phyloP scores from a whole-genome alignment of 2,329 filamentous ascomycete genomes.

The Botryotinia calthae region DNA sequence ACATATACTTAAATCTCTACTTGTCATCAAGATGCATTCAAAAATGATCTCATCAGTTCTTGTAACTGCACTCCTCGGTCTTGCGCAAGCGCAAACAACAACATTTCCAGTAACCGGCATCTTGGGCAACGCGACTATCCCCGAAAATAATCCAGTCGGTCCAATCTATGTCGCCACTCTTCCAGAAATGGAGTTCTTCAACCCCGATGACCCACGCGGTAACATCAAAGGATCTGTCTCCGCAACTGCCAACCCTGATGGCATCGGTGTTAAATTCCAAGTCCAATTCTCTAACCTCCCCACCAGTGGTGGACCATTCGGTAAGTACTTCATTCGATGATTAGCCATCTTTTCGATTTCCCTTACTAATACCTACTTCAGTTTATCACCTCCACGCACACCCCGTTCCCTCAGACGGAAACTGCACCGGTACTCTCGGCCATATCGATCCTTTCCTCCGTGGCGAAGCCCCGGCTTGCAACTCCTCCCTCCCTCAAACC shows the following conservation, averaged over 20 bases:
- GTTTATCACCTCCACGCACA: conserved; percentile 71
- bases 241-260: conserved; percentile 47
- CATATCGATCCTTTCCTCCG: conserved; percentile 72
- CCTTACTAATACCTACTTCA: conserved; percentile 37
- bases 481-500: conserved; percentile 53
- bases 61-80: conserved; percentile 14
- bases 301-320: conserved; percentile 55
- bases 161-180: conserved; percentile 56
- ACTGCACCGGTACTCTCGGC: conserved; percentile 65
- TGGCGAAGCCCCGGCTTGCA: conserved; percentile 56
- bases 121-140: conserved; percentile 50
- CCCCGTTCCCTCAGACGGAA: conserved; percentile 63
- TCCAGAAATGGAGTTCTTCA: conserved; percentile 47
- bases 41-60: conserved; percentile 8
- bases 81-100: conserved; percentile 28
- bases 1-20: background rate
- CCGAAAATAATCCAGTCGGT: conserved; percentile 55
- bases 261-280: conserved; percentile 54
- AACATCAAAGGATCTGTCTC: conserved; percentile 55
- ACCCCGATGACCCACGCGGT: conserved; percentile 47
- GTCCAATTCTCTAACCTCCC: conserved; percentile 60
- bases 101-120: conserved; percentile 32
- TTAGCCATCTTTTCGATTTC: no score
- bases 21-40: conserved; percentile 18
- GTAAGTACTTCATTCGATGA: conserved; percentile 44